These are phyloP conservation scores for Vicia villosa DNA, from an alignment of 306 rosid species.

Conservation along the genomic window DNA sequence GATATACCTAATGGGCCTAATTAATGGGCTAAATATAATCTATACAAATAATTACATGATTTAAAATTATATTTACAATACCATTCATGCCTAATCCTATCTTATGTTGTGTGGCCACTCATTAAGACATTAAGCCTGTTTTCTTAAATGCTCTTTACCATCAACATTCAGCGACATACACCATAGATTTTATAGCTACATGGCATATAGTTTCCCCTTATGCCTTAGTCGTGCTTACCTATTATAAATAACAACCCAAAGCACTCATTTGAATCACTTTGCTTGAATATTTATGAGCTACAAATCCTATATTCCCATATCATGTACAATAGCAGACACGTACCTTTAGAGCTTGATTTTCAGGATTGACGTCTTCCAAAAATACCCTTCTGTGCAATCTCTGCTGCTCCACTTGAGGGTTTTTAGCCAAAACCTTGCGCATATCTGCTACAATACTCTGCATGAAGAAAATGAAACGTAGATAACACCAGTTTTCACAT, in stretches of 20 bases:
- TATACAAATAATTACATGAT: too few species aligned
- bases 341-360: constrained; percentile 92
- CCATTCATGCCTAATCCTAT: neutral
- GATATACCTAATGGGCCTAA: too few species aligned
- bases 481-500: constrained; percentile 29
- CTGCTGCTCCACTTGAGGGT: constrained; percentile 98
- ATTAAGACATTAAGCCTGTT: neutral
- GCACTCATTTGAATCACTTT: neutral
- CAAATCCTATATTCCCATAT: neutral
- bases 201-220: neutral
- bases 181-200: neutral
- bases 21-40: too few species aligned
- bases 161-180: neutral
- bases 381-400: constrained; percentile 96
- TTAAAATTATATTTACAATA: too few species aligned
- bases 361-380: constrained; percentile 72
- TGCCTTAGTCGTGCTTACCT: neutral
- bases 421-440: constrained; percentile 97
- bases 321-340: constrained; percentile 15
- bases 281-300: neutral
- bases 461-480: constrained; percentile 23
- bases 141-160: neutral
- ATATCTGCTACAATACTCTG: constrained; percentile 95
- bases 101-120: neutral
- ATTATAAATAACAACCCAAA: neutral